Percentiles rank a stretch among this genome's conserved stretches.
Conservation (phyloP, 805 yeast species). For the Nematodospora valgi region DNA sequence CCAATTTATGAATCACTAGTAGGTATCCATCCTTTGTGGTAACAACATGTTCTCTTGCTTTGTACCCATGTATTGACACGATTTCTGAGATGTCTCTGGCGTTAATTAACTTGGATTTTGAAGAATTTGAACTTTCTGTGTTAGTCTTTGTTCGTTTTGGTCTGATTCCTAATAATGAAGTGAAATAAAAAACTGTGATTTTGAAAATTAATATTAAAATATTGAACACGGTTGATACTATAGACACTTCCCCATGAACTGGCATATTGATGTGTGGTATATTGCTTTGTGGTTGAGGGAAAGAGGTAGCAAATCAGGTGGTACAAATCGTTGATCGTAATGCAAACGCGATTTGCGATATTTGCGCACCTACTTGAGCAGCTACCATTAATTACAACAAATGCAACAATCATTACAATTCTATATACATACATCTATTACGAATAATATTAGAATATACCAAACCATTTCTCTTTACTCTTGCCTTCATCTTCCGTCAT, state of each 20-base stretch:
- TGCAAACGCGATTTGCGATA: too few species aligned
- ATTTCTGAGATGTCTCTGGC: constrained; percentile 20
- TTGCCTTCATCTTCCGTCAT: constrained; percentile 8
- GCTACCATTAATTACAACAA: too few species aligned
- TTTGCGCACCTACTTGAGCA: too few species aligned
- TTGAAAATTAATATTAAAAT: constrained; percentile 4
- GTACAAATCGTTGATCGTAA: too few species aligned
- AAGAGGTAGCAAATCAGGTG: too few species aligned
- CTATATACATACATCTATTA: not conserved
- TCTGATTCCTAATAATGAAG: constrained; percentile 3
- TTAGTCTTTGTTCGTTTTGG: not conserved
- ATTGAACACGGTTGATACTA: constrained; percentile 5
- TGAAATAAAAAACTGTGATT: constrained; percentile 3
- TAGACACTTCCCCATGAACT: constrained; percentile 8
- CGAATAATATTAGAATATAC: constrained; percentile 6
- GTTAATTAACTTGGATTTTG: constrained; percentile 5
- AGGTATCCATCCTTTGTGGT: constrained; percentile 27
- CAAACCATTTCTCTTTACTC: constrained; percentile 23
- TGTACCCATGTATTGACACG: constrained; percentile 21
- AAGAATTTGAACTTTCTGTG: not conserved
- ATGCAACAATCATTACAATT: too few species aligned
- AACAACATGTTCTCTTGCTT: constrained; percentile 26
- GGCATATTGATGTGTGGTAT: constrained; percentile 4
- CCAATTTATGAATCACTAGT: constrained; percentile 26
- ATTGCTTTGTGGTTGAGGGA: not conserved